These are phyloP conservation scores for Sphaerulina musiva DNA, from an alignment of 2,329 filamentous ascomycete species.

Conservation along the genomic window DNA sequence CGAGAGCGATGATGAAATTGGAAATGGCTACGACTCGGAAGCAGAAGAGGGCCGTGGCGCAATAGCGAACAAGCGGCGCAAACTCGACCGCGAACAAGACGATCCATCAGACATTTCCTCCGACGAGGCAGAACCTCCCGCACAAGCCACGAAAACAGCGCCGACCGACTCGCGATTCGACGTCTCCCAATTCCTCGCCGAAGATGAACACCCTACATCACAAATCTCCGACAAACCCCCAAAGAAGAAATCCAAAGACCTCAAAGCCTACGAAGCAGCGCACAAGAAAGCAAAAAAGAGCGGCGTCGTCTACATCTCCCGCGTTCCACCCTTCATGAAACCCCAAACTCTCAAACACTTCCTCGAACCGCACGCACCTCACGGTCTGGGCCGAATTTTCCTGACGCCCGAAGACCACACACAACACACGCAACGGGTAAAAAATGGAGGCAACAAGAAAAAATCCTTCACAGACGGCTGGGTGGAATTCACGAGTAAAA, in stretches of 20 bases:
- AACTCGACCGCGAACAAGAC: conserved; percentile 44
- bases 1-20: conserved; percentile 40
- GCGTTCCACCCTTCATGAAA: conserved; percentile 84
- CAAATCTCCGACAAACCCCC: conserved; percentile 12
- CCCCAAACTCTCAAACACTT: conserved; percentile 69
- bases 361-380: conserved; percentile 63
- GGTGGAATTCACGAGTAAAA: conserved; percentile 74
- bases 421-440: conserved; percentile 59
- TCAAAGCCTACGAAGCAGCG: conserved; percentile 62
- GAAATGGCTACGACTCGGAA: conserved; percentile 59
- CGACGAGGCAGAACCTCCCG: conserved; percentile 15
- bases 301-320: conserved; percentile 75
- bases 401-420: conserved; percentile 67
- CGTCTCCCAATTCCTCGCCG: conserved; percentile 10
- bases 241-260: conserved; percentile 41
- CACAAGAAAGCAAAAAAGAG: conserved; percentile 63
- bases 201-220: conserved; percentile 23
- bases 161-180: conserved; percentile 15
- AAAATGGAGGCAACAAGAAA: conserved; percentile 75
- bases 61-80: conserved; percentile 55
- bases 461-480: conserved; percentile 76
- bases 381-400: conserved; percentile 65
- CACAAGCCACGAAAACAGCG: not conserved
- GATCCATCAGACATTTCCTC: conserved; percentile 20
- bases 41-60: conserved; percentile 61